Percentiles rank a stretch among this genome's conserved stretches.
Evolutionary conservation across 2,329 filamentous ascomycete genomes (phyloP).

Genomic region (Botrytis deweyae): DNA sequence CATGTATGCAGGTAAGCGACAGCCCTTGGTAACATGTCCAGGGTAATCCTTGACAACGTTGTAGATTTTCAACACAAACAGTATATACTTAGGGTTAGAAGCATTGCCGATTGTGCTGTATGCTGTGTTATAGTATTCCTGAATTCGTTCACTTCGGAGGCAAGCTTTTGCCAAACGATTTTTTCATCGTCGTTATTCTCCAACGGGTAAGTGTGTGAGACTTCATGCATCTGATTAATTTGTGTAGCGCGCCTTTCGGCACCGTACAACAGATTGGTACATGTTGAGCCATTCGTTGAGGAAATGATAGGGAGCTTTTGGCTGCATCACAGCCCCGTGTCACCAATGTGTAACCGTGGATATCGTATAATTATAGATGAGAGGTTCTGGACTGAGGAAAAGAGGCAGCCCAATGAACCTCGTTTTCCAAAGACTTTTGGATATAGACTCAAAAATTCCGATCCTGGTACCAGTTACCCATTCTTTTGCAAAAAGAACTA

Average conservation of each 20-base stretch:
- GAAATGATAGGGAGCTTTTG: not conserved
- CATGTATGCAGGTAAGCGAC: not conserved
- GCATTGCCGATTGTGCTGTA: not conserved
- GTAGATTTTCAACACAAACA: not conserved
- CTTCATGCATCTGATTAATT: conserved; percentile 6
- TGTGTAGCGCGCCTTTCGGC: not conserved
- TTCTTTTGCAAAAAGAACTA: not conserved
- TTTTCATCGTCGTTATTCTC: not conserved
- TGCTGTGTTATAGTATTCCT: not conserved
- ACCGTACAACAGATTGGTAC: not conserved
- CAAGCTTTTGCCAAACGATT: not conserved
- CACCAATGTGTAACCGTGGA: not conserved
- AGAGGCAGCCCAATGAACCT: not conserved
- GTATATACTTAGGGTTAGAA: not conserved
- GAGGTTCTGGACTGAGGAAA: not conserved
- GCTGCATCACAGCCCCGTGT: not conserved
- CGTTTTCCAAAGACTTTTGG: not conserved
- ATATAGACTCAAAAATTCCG: not conserved
- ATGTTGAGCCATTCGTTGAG: not conserved
- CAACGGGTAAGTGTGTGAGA: not conserved
- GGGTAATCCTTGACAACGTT: not conserved
- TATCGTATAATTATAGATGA: not conserved
- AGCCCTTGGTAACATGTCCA: not conserved
- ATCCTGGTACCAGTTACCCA: not conserved
- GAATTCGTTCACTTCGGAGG: not conserved